Percentiles rank a stretch among this genome's conserved stretches.
Evolutionary conservation across 805 yeast genomes (phyloP).

Genomic region (Candida insectorum): DNA sequence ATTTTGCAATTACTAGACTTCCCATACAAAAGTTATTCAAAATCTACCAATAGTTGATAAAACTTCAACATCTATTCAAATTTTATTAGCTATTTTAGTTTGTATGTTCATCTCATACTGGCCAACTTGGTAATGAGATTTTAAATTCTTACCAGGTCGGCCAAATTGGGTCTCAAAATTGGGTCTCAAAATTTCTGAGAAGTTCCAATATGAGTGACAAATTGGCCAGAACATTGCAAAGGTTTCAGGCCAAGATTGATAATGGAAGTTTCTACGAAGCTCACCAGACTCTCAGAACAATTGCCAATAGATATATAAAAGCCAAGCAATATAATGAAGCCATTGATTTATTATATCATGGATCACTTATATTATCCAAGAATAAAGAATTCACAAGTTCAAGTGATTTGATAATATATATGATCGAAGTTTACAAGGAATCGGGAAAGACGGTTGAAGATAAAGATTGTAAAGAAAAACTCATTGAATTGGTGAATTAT

Average conservation of each 20-base stretch:
- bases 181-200: no score
- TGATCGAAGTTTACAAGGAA: slow-evolving; percentile 65
- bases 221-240: slow-evolving; percentile 54
- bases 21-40: no score
- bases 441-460: slow-evolving; percentile 38
- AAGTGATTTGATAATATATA: slow-evolving; percentile 67
- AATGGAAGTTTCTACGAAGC: slow-evolving; percentile 88
- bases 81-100: no score
- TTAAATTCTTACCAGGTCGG: no score
- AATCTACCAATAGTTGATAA: no score
- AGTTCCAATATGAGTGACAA: slow-evolving; percentile 26
- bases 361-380: slow-evolving; percentile 63
- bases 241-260: slow-evolving; percentile 68
- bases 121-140: no score
- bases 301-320: slow-evolving; percentile 79
- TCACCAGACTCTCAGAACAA: slow-evolving; percentile 89
- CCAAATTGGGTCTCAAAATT: no score
- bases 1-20: no score
- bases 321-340: slow-evolving; percentile 68
- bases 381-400: slow-evolving; percentile 79
- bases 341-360: slow-evolving; percentile 66
- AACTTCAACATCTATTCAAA: no score
- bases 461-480: slow-evolving; percentile 41
- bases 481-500: slow-evolving; percentile 45
- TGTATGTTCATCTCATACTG: no score